Evolutionary conservation across 257 asterid genomes (phyloP).

Genomic region (Salvia miltiorrhiza): DNA sequence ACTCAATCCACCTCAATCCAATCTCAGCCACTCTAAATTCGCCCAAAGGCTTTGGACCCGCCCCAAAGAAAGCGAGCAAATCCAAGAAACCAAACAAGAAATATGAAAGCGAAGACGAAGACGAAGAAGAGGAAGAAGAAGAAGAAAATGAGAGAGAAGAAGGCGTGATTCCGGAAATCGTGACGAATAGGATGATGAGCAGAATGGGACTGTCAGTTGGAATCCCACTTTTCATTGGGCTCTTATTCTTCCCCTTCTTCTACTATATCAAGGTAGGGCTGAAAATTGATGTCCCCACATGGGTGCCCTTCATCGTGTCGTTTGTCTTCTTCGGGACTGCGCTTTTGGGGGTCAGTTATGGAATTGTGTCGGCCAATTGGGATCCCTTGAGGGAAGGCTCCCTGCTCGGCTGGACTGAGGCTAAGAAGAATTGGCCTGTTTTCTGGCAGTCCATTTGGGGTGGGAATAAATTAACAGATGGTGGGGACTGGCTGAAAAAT

Average conservation of each 20-base stretch:
- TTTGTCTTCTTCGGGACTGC: constrained; percentile 88
- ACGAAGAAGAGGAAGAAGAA: constrained; percentile 39
- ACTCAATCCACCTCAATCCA: constrained; percentile 25
- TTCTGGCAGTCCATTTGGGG: constrained; percentile 80
- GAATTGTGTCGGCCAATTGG: constrained; percentile 97
- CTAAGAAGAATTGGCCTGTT: constrained; percentile 93
- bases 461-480: constrained; percentile 43
- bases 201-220: constrained; percentile 83
- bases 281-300: constrained; percentile 85
- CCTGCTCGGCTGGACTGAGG: constrained; percentile 88
- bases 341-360: constrained; percentile 81
- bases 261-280: constrained; percentile 81
- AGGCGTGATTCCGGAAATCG: constrained; percentile 86
- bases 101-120: constrained; percentile 37
- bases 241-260: constrained; percentile 86
- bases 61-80: constrained; percentile 47
- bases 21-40: constrained; percentile 63
- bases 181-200: constrained; percentile 88
- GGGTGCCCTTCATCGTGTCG: constrained; percentile 89
- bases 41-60: constrained; percentile 83
- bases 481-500: too few relatives aligned
- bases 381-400: constrained; percentile 96
- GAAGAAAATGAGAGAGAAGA: constrained; percentile 39
- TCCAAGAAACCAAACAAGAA: constrained; percentile 47
- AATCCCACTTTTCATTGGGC: constrained; percentile 70